phyloP scores from a whole-genome alignment of 2,329 filamentous ascomycete genomes.

The Ophiocordyceps polyrhachis-furcata region DNA sequence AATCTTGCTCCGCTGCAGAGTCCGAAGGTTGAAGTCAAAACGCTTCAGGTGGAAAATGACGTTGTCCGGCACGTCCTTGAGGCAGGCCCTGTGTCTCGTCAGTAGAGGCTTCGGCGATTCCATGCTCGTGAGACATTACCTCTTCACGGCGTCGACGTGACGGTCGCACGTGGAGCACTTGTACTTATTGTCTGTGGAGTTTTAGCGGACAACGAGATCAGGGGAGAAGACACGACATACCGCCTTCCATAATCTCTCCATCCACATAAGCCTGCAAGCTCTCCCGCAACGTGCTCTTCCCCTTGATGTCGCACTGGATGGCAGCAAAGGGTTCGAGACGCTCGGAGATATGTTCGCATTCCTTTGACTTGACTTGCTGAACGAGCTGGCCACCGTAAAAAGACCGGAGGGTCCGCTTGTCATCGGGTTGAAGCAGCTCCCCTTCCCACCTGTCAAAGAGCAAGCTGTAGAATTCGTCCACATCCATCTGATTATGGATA shows the following conservation, averaged over 20 bases:
- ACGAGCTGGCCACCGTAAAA: slow-evolving; percentile 88
- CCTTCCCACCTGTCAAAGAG: slow-evolving; percentile 83
- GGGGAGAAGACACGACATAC: slow-evolving; percentile 18
- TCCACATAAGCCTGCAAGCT: slow-evolving; percentile 91
- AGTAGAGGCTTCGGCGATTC: slow-evolving; percentile 1
- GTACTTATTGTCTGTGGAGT: slow-evolving; percentile 69
- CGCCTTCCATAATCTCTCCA: slow-evolving; percentile 89
- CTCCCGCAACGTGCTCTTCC: slow-evolving; percentile 65
- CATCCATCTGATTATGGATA: slow-evolving; percentile 85
- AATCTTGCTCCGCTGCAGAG: slow-evolving; percentile 73
- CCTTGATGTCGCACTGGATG: slow-evolving; percentile 91
- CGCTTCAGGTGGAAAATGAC: slow-evolving; percentile 89
- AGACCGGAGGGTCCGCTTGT: slow-evolving; percentile 54
- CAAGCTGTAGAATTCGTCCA: slow-evolving; percentile 92
- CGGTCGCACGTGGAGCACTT: slow-evolving; percentile 81
- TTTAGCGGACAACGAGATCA: background rate
- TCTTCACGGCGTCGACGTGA: slow-evolving; percentile 84
- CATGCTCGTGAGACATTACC: slow-evolving; percentile 23
- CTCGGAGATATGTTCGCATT: slow-evolving; percentile 87
- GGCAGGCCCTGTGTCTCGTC: slow-evolving; percentile 44
- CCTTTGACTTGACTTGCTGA: slow-evolving; percentile 87
- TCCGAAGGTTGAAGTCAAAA: slow-evolving; percentile 64
- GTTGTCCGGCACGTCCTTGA: slow-evolving; percentile 85
- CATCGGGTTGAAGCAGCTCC: slow-evolving; percentile 49
- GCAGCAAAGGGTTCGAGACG: slow-evolving; percentile 79